These are phyloP conservation scores for Fusarium pseudonygamai DNA, from an alignment of 2,329 filamentous ascomycete species.

Conservation along the genomic window DNA sequence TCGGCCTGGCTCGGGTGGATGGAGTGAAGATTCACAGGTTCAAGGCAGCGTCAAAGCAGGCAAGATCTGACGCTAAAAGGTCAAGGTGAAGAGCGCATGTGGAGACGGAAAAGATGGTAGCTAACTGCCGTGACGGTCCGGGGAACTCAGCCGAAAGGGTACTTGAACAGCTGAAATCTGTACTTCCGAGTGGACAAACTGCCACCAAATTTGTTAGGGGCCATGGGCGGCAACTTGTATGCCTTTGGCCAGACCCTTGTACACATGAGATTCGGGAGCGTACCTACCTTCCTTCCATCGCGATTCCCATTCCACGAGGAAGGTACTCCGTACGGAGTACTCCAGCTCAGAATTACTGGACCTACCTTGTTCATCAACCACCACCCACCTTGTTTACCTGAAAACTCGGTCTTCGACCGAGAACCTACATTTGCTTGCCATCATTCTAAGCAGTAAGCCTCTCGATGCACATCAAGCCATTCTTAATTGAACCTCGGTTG, in stretches of 20 bases:
- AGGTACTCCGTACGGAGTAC: neutral
- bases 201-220: neutral
- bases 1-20: constrained; percentile 50
- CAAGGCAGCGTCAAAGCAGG: neutral
- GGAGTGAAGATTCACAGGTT: constrained; percentile 35
- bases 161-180: neutral
- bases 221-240: neutral
- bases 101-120: constrained; percentile 6
- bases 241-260: neutral
- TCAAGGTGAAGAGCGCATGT: constrained; percentile 18
- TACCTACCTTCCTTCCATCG: neutral
- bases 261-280: neutral
- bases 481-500: constrained; percentile 23
- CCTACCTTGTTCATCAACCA: neutral
- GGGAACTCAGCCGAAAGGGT: neutral
- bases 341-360: neutral
- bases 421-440: neutral
- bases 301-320: neutral
- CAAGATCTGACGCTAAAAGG: constrained; percentile 19
- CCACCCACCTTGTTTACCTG: neutral
- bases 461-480: neutral
- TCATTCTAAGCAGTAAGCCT: neutral
- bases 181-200: neutral
- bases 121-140: constrained; percentile 9
- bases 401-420: constrained; percentile 34